Conservation (phyloP, 78 protist species). For the Isochrysis galbana region DNA sequence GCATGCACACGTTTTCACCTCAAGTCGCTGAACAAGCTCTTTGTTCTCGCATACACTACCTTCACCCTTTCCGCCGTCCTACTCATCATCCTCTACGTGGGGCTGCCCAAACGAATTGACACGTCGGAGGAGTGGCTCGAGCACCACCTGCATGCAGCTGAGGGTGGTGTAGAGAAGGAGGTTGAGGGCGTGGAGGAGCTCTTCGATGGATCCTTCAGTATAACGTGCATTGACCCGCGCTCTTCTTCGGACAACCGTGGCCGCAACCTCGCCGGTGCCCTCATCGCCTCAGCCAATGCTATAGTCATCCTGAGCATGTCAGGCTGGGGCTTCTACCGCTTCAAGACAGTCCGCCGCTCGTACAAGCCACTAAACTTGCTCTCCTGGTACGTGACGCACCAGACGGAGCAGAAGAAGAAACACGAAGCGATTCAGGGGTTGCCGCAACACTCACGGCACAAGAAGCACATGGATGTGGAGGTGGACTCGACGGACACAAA, state of each 20-base stretch:
- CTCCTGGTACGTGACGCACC: background rate
- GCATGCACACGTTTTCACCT: background rate
- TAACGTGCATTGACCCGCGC: background rate
- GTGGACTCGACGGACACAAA: background rate
- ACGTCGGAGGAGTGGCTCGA: background rate
- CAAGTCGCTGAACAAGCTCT: background rate
- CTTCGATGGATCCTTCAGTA: background rate
- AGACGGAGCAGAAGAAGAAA: background rate
- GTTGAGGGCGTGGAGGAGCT: background rate
- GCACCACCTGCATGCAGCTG: background rate
- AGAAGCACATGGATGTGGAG: background rate
- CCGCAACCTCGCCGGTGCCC: background rate
- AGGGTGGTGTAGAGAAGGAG: background rate
- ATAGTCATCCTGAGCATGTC: background rate
- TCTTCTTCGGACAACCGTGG: background rate
- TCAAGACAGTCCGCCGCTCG: background rate
- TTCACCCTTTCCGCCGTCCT: background rate
- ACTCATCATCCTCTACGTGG: constrained; percentile 2
- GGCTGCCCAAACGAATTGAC: background rate
- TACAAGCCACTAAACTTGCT: background rate
- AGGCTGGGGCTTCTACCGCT: background rate
- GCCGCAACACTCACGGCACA: background rate
- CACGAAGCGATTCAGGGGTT: background rate
- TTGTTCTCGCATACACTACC: background rate
- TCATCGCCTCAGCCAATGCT: background rate